Percentiles rank a stretch among this genome's conserved stretches.
Evolutionary conservation across 257 asterid species (phyloP).

Genomic region (Petunia axillaris): DNA sequence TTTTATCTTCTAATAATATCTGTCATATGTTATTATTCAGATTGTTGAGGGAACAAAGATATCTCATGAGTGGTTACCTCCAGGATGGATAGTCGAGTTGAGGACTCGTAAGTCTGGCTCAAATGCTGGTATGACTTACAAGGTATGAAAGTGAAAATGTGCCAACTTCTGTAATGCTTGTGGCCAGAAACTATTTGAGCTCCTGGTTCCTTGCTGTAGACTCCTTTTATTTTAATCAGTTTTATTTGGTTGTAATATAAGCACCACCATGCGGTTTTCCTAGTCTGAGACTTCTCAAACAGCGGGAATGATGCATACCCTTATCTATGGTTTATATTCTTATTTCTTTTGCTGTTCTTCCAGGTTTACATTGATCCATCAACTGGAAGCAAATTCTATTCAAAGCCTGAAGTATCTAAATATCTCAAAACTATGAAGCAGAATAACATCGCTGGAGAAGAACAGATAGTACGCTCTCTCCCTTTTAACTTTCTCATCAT

Average conservation of each 20-base stretch:
- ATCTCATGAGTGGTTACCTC: slow-evolving; percentile 60
- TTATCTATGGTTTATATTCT: slow-evolving; percentile 22
- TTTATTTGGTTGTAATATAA: neutral
- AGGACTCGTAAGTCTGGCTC: slow-evolving; percentile 38
- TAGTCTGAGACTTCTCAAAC: neutral
- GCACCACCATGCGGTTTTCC: neutral
- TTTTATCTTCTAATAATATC: slow-evolving; percentile 18
- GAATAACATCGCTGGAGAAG: slow-evolving; percentile 27
- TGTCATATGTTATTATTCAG: slow-evolving; percentile 35
- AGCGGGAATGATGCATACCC: neutral
- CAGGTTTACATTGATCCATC: slow-evolving; percentile 60
- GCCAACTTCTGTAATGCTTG: slow-evolving; percentile 4
- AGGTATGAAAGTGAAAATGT: slow-evolving; percentile 45
- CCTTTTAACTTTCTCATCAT: slow-evolving; percentile 25
- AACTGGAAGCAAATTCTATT: slow-evolving; percentile 56
- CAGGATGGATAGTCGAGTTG: slow-evolving; percentile 60
- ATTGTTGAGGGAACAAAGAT: slow-evolving; percentile 29
- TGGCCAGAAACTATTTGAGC: neutral
- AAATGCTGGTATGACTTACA: slow-evolving; percentile 44
- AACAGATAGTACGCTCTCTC: slow-evolving; percentile 37
- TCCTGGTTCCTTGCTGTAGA: neutral
- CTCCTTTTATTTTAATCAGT: slow-evolving; percentile 1
- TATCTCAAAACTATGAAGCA: slow-evolving; percentile 43
- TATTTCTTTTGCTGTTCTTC: slow-evolving; percentile 30
- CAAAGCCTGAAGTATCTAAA: slow-evolving; percentile 52